Evolutionary conservation across 1,284 basidiomycete species (phyloP).

Genomic region (Trametes polyzona): DNA sequence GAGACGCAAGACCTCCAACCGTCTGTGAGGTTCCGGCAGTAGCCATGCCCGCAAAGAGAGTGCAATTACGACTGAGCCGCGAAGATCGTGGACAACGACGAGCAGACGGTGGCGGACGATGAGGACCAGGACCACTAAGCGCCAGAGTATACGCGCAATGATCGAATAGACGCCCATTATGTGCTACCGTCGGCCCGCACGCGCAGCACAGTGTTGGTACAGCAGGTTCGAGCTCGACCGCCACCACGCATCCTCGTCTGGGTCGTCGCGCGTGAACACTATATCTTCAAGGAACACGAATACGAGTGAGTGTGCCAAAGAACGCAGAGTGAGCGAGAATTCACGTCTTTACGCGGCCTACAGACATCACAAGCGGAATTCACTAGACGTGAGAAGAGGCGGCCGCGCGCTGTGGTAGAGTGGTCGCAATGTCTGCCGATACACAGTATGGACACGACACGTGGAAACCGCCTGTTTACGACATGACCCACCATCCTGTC

Average conservation of each 20-base stretch:
- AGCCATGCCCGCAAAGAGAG: not conserved
- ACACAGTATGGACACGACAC: not conserved
- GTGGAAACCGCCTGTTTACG: constrained; percentile 19
- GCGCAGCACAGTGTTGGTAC: too few species aligned
- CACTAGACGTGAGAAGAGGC: too few species aligned
- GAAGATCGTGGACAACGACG: not conserved
- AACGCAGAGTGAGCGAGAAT: too few species aligned
- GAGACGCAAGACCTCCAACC: constrained; percentile 5
- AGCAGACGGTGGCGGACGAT: constrained; percentile 5
- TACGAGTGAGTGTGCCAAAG: too few species aligned
- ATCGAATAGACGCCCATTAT: constrained; percentile 16
- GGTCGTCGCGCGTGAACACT: too few species aligned
- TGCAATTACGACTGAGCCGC: not conserved
- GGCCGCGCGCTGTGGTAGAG: not conserved
- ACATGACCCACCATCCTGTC: constrained; percentile 9
- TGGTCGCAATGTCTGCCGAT: not conserved
- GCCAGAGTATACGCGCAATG: constrained; percentile 3
- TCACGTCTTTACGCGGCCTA: too few species aligned
- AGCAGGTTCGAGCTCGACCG: not conserved
- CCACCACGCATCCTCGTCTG: too few species aligned
- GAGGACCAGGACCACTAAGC: constrained; percentile 8
- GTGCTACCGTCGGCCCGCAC: not conserved
- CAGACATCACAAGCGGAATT: too few species aligned
- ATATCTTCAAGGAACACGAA: too few species aligned
- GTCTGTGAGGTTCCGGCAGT: constrained; percentile 12